These are phyloP conservation scores for Penicillium taxi DNA, from an alignment of 495 filamentous ascomycete genomes.

Conservation along the genomic window DNA sequence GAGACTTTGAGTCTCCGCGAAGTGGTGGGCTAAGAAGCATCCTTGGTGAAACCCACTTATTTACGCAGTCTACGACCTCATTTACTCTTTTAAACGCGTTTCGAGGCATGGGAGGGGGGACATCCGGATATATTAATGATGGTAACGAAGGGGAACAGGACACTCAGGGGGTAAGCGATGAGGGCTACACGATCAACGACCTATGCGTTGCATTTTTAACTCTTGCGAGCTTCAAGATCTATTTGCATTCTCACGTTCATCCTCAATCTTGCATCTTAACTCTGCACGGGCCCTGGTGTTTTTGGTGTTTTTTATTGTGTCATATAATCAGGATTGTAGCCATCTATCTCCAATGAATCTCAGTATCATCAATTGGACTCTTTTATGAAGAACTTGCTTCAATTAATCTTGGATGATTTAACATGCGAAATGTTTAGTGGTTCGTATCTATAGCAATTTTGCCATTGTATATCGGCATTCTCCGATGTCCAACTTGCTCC, in stretches of 20 bases:
- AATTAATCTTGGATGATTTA: too few species aligned
- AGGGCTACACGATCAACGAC: conserved; percentile 12
- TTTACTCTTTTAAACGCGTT: conserved; percentile 13
- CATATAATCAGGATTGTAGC: conserved; percentile 19
- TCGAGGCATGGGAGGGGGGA: conserved; percentile 13
- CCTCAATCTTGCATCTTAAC: conserved; percentile 22
- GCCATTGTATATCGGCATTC: too few species aligned
- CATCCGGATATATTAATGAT: conserved; percentile 6
- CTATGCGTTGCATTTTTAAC: conserved; percentile 11
- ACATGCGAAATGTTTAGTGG: too few species aligned
- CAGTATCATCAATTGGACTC: too few species aligned
- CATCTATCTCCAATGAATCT: conserved; percentile 8
- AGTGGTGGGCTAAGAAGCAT: conserved; percentile 62
- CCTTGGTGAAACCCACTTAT: conserved; percentile 2
- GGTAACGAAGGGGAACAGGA: conserved; percentile 11
- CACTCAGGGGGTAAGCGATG: conserved; percentile 6
- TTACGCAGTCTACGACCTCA: conserved; percentile 26
- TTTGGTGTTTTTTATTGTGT: conserved; percentile 8
- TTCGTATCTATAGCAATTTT: too few species aligned
- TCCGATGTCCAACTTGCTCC: too few species aligned
- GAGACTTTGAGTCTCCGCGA: conserved; percentile 86
- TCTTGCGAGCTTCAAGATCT: conserved; percentile 15
- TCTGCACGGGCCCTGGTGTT: conserved; percentile 15
- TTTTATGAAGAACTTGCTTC: too few species aligned
- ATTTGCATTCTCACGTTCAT: conserved; percentile 7